A percentile compares a stretch with the other conserved stretches of the same genome.
phyloP scores from a whole-genome alignment of 2,329 filamentous ascomycete genomes.

The Scytalidium lignicola region DNA sequence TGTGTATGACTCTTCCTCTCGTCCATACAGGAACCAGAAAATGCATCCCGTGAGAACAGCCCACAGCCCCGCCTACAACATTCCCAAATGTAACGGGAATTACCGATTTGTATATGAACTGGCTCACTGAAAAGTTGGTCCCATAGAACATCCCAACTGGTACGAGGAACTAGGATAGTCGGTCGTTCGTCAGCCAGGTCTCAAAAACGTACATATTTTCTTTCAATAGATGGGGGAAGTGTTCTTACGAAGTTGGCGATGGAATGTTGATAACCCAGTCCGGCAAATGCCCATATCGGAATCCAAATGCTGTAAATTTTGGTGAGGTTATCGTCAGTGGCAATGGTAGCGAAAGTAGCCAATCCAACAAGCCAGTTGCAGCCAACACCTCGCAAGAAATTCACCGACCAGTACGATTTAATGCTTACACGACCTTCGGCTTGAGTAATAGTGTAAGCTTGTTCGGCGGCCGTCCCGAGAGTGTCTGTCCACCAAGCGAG shows the following conservation, averaged over 20 bases:
- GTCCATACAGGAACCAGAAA: slow-evolving; percentile 2
- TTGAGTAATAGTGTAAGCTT: neutral
- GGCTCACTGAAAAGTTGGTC: slow-evolving; percentile 33
- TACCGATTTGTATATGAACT: slow-evolving; percentile 25
- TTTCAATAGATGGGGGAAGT: too few species aligned
- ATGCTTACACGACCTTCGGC: slow-evolving; percentile 8
- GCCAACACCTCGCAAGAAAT: slow-evolving; percentile 22
- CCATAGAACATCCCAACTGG: slow-evolving; percentile 25
- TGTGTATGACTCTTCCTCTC: too few species aligned
- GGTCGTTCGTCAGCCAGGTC: too few species aligned
- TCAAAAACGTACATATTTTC: too few species aligned
- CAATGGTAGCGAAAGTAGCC: slow-evolving; percentile 17
- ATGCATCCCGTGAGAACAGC: neutral
- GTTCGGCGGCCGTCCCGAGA: neutral
- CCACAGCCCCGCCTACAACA: neutral
- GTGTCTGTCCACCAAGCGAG: slow-evolving; percentile 1
- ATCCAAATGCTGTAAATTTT: slow-evolving; percentile 23
- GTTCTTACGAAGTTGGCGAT: slow-evolving; percentile 18
- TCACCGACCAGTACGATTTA: slow-evolving; percentile 11
- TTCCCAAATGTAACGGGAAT: slow-evolving; percentile 4
- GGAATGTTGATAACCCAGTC: slow-evolving; percentile 19
- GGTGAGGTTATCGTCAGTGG: slow-evolving; percentile 15
- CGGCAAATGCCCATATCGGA: slow-evolving; percentile 20
- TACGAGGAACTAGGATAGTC: slow-evolving; percentile 12
- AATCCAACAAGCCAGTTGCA: slow-evolving; percentile 22